Evolutionary conservation across 441 rosid genomes (phyloP).

Genomic region (Erodium chrysanthum): DNA sequence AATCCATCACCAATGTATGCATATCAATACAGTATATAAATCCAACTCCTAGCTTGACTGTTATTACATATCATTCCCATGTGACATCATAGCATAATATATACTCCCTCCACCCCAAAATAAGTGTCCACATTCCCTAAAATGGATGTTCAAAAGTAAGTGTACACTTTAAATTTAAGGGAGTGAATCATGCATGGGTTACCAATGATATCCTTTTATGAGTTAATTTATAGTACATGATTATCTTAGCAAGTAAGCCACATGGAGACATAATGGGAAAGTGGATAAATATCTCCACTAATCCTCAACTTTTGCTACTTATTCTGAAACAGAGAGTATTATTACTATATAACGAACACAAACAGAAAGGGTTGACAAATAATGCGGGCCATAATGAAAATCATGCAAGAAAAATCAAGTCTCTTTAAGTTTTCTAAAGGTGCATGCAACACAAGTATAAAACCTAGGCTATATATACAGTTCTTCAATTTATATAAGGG

Average conservation of each 20-base stretch:
- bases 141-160: no score
- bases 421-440: conserved; percentile 2
- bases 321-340: neutral
- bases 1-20: conserved; percentile 21
- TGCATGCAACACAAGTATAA: neutral
- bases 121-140: no score
- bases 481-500: neutral
- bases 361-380: neutral
- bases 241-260: no score
- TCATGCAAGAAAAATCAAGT: neutral
- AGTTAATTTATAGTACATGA: no score
- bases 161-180: no score
- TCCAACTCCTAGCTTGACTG: conserved; percentile 13
- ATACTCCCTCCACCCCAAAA: neutral
- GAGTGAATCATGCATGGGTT: no score
- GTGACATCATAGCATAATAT: conserved; percentile 12
- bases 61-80: conserved; percentile 12
- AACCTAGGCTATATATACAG: neutral
- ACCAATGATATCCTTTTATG: no score
- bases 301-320: no score
- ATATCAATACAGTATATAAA: conserved; percentile 15
- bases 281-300: no score
- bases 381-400: neutral
- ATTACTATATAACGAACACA: neutral
- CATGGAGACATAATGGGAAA: no score